Conservation (phyloP, 2,329 filamentous ascomycete genomes). For the Colletotrichum lindemuthianum region DNA sequence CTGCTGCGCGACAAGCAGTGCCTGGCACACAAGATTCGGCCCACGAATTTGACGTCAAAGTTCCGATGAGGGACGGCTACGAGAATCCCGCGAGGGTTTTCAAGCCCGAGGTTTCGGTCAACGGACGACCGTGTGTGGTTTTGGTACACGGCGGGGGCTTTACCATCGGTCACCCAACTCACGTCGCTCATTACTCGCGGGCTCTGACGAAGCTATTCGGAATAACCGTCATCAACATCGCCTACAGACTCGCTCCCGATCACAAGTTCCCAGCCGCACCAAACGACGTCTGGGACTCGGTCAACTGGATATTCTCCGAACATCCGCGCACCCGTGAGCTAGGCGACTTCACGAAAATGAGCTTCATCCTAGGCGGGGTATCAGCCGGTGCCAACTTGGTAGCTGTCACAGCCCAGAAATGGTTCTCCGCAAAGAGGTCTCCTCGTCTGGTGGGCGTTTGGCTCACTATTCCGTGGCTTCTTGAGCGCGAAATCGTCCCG, state of each 20-base stretch:
- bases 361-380: slow-evolving; percentile 36
- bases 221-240: slow-evolving; percentile 49
- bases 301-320: slow-evolving; percentile 33
- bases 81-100: slow-evolving; percentile 9
- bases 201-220: slow-evolving; percentile 14
- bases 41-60: slow-evolving; percentile 19
- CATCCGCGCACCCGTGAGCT: not conserved
- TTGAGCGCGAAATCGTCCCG: slow-evolving; percentile 32
- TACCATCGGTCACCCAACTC: slow-evolving; percentile 13
- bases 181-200: slow-evolving; percentile 11
- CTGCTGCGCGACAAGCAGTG: slow-evolving; percentile 1
- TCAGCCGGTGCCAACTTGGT: slow-evolving; percentile 36
- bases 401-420: slow-evolving; percentile 33
- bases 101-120: not conserved
- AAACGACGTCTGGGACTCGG: slow-evolving; percentile 53
- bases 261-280: slow-evolving; percentile 54
- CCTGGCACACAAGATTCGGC: slow-evolving; percentile 13
- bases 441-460: slow-evolving; percentile 20
- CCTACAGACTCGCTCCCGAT: slow-evolving; percentile 59
- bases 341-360: slow-evolving; percentile 6
- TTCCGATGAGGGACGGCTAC: slow-evolving; percentile 25
- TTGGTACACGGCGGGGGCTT: slow-evolving; percentile 35
- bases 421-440: slow-evolving; percentile 3
- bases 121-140: slow-evolving; percentile 9
- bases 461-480: slow-evolving; percentile 20